Percentiles rank a stretch among this genome's conserved stretches.
Conservation (phyloP, 2,329 filamentous ascomycete genomes). For the Monilinia fructicola region DNA sequence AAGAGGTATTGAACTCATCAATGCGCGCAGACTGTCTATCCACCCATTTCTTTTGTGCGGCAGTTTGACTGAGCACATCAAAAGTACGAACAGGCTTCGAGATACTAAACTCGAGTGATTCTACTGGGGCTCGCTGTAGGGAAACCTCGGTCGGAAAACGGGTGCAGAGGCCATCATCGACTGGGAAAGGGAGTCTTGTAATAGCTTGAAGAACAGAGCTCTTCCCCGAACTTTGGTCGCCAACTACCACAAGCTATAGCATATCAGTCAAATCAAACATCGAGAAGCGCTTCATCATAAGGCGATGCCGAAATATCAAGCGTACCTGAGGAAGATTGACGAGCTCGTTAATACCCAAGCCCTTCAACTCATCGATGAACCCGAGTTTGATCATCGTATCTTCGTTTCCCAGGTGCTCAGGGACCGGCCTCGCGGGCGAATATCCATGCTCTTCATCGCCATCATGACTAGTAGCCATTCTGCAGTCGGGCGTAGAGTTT, state of each 20-base stretch:
- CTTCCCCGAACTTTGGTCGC: constrained; percentile 46
- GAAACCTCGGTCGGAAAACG: constrained; percentile 11
- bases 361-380: constrained; percentile 29
- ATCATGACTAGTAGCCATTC: not conserved
- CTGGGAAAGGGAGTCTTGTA: constrained; percentile 44
- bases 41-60: not conserved
- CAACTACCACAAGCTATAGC: constrained; percentile 41
- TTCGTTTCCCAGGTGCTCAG: constrained; percentile 1
- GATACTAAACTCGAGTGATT: not conserved
- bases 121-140: not conserved
- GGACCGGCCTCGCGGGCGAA: too few relatives aligned
- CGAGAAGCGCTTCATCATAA: rapidly evolving
- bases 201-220: constrained; percentile 41
- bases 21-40: not conserved
- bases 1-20: not conserved
- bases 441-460: not conserved
- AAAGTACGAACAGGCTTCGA: not conserved
- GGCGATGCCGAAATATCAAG: not conserved
- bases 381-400: constrained; percentile 22
- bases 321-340: constrained; percentile 31
- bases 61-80: not conserved
- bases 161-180: constrained; percentile 31
- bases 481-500: not conserved
- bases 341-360: constrained; percentile 25
- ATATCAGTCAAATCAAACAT: not conserved